These are phyloP conservation scores for Entophlyctis helioformis DNA, from an alignment of 192 early-diverging fungal genomes.

Conservation along the genomic window DNA sequence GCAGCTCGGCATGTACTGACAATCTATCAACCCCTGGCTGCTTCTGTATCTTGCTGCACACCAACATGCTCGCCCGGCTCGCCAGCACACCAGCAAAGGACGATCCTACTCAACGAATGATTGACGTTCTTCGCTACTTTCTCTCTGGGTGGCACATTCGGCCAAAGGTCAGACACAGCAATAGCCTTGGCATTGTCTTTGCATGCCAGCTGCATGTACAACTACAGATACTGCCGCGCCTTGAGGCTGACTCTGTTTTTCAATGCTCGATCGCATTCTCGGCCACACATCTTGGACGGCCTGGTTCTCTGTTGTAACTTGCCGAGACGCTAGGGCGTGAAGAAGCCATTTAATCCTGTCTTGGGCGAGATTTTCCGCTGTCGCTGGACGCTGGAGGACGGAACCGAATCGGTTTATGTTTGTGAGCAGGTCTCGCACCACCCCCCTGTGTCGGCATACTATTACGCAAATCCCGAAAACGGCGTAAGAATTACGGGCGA, in stretches of 20 bases:
- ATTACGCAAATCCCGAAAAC: slow-evolving; percentile 67
- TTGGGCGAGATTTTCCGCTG: slow-evolving; percentile 88
- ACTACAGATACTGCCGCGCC: no score
- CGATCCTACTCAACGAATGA: slow-evolving; percentile 66
- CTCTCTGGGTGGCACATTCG: slow-evolving; percentile 87
- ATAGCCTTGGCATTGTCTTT: no score
- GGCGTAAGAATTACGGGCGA: slow-evolving; percentile 69
- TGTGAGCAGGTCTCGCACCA: slow-evolving; percentile 93
- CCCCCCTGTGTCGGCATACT: slow-evolving; percentile 73
- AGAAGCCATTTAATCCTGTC: slow-evolving; percentile 93
- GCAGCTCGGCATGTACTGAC: no score
- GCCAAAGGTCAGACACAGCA: slow-evolving; percentile 83
- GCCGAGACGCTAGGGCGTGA: slow-evolving; percentile 90
- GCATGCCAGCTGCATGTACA: no score
- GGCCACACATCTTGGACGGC: no score
- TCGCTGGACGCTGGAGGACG: slow-evolving; percentile 37
- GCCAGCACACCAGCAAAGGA: slow-evolving; percentile 54
- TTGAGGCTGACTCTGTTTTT: no score
- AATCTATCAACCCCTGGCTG: no score
- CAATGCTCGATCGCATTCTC: no score
- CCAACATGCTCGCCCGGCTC: no score
- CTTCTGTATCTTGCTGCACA: no score
- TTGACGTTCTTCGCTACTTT: slow-evolving; percentile 74
- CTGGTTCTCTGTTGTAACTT: no score
- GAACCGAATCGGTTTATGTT: slow-evolving; percentile 40